Evolutionary conservation across 164 flowering plant species (phyloP), one percentile per base, ranked within the genome.

Genomic region (Nelumbo lutea): DNA sequence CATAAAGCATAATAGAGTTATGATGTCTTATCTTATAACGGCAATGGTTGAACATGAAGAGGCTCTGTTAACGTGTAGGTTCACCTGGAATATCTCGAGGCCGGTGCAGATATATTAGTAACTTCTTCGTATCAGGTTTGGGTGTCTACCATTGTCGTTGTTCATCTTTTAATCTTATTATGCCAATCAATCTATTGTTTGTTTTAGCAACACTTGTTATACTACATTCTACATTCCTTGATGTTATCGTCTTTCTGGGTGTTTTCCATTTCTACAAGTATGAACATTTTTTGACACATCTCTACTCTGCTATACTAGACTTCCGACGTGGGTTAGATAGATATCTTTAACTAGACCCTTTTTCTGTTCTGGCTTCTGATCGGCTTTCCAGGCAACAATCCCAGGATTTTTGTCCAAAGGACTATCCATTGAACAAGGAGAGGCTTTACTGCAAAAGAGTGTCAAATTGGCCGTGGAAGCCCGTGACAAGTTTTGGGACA

Each of bases 351-450:
- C 27, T 27, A 27, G 27, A 27, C 27, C 27, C 27, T 27, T 27
- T 27, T 27, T 27, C 27, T 51, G 42, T 72, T 69, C 11, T 59
- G 38, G 61, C 41, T 27, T 27, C 27, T 27, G 27, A 27, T 27
- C 27, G 27, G 27, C 27, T 58, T 70, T 63, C 10, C 72, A 91
- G 97, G 98, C 98, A 38, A 91, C 96, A 0, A 53, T 95, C 56
- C 96, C 87, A 47, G 97, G 98, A 61, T 91, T 94, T 80, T 47
- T 77, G 53, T 83, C 92, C 56, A 87, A 75, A 76, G 98, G 97
- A 52, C 64, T 91, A 48, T 84, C 96, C 39, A 66, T 68, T 59
- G 88, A 80, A 73, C 90, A 90, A 82, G 87, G 76, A 14, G 92
- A 91, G 65, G 60, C 55, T 27, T 67, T 91, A 59, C 80, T 94